Evolutionary conservation across 306 rosid genomes (phyloP), one percentile per base, ranked within the genome.

Genomic region (Casuarina equisetifolia): DNA sequence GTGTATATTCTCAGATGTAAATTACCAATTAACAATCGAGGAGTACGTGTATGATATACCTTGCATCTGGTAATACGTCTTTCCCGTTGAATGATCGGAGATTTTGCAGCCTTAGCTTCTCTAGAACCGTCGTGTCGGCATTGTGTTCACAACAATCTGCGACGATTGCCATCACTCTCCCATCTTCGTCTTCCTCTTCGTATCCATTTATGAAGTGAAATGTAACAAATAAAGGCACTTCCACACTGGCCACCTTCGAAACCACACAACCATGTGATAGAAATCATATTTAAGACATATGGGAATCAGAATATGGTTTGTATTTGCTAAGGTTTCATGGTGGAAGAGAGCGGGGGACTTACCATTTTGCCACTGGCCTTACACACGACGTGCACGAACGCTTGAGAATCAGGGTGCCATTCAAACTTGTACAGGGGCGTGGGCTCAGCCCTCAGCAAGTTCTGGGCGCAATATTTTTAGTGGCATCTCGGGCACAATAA

Each of bases 141-240:
- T 88, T 92, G 36, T 95, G 98, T 74, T 95, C 97, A 42, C 97
- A 95, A 58, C 97, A 95, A 75, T 95, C 97, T 0, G 86, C 98
- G 44, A 89, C 80, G 40, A 95, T 48, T 1, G 88, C 90, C 0
- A 81, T 89, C 62, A 92, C 86, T 77, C 97, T 85, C 58, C 98
- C 97, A 25, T 25, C 32, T 25, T 25, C 32, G 32, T 25, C 32
- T 25, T 25, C 32, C 32, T 25, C 32, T 25, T 92, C 98, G 32
- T 90, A 92, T 0, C 97, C 98, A 75, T 95, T 95, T 61, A 95
- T 95, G 86, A 88, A 95, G 85, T 92, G 98, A 84, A 95, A 95
- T 0, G 97, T 92, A 2, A 95, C 72, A 62, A 11, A 92, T 76
- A 95, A 64, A 67, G 98, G 98, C 62, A 92, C 98, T 84, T 95